phyloP scores from a whole-genome alignment of 2,329 filamentous ascomycete genomes.

The Fusarium sp. region DNA sequence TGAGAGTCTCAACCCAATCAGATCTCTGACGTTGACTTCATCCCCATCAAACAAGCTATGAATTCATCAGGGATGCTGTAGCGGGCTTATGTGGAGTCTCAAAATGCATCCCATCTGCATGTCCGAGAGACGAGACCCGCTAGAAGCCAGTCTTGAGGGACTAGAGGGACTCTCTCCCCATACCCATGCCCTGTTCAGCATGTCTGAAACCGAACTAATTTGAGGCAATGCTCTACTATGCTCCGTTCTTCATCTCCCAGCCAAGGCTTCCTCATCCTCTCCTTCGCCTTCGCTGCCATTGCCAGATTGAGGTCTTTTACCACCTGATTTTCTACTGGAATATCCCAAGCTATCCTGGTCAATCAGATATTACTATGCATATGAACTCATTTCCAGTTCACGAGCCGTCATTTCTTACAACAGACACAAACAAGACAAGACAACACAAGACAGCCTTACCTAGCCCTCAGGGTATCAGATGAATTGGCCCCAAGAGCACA shows the following conservation, averaged over 20 bases:
- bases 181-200: slow-evolving; percentile 22
- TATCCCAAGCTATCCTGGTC: slow-evolving; percentile 3
- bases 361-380: background rate
- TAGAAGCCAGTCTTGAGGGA: slow-evolving; percentile 10
- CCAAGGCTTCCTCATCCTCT: slow-evolving; percentile 3
- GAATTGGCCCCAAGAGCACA: too few species aligned
- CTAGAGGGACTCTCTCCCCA: background rate
- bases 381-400: slow-evolving; percentile 1
- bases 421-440: background rate
- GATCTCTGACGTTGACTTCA: background rate
- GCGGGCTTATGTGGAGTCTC: slow-evolving; percentile 21
- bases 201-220: slow-evolving; percentile 46
- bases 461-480: too few species aligned
- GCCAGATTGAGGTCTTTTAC: background rate
- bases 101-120: slow-evolving; percentile 1
- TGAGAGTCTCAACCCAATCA: slow-evolving; percentile 18
- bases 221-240: slow-evolving; percentile 18
- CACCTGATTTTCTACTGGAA: background rate
- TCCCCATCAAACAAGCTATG: slow-evolving; percentile 46
- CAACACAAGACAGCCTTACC: background rate
- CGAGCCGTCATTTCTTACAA: background rate
- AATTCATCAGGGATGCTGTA: slow-evolving; percentile 17
- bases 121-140: slow-evolving; percentile 10
- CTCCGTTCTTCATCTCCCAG: slow-evolving; percentile 43
- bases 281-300: slow-evolving; percentile 1